Evolutionary conservation across 768 basidiomycete species (phyloP).

Genomic region (Lactifluus piperatus): DNA sequence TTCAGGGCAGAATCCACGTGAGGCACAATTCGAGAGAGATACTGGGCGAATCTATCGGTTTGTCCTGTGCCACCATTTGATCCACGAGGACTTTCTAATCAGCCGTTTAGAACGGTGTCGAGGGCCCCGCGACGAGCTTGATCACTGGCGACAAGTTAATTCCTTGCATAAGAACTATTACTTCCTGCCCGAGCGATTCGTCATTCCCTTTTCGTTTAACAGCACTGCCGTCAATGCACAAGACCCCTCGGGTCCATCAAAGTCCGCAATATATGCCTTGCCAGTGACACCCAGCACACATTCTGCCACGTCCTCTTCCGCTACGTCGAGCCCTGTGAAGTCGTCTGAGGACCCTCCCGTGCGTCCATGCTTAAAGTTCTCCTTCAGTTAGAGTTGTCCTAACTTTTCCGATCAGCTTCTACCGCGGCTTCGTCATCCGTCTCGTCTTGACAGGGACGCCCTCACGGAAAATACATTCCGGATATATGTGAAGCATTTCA

Average conservation of each 20-base stretch:
- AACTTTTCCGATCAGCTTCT: conserved; percentile 24
- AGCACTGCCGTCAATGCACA: neutral
- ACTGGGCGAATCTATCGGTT: conserved; percentile 12
- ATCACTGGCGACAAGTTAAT: conserved; percentile 13
- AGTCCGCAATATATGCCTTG: neutral
- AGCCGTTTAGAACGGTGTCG: conserved; percentile 11
- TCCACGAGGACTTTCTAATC: neutral
- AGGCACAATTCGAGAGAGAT: conserved; percentile 9
- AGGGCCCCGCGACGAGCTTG: conserved; percentile 4
- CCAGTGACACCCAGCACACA: neutral
- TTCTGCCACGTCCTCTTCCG: conserved; percentile 6
- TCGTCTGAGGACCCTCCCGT: conserved; percentile 7
- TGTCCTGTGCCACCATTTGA: neutral
- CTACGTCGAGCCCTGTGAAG: conserved; percentile 12
- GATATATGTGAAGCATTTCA: conserved; percentile 71
- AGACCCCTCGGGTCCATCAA: conserved; percentile 7
- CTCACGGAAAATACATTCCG: conserved; percentile 66
- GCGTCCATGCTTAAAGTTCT: conserved; percentile 12
- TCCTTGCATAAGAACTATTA: conserved; percentile 13
- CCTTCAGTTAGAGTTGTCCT: neutral
- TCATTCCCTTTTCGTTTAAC: conserved; percentile 2
- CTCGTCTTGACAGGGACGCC: conserved; percentile 54
- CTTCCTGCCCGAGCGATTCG: conserved; percentile 8
- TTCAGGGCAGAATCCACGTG: conserved; percentile 11
- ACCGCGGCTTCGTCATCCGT: conserved; percentile 61